These are phyloP conservation scores for Centrapalus pauciflorus DNA, from an alignment of 129 eudicot species.

Conservation along the genomic window DNA sequence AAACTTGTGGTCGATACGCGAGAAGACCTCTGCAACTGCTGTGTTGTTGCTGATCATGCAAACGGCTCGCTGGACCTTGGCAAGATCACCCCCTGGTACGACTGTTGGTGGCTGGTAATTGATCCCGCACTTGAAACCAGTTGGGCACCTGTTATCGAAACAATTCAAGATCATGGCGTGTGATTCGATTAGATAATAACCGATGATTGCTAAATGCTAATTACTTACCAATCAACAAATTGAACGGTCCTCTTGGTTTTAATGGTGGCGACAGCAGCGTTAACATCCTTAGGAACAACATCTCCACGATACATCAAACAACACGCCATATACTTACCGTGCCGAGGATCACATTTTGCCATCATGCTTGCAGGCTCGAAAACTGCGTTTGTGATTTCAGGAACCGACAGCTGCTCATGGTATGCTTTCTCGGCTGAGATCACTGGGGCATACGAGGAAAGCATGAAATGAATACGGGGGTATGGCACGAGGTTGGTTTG, in stretches of 20 bases:
- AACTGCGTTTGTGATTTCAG: constrained; percentile 92
- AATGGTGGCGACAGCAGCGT: constrained; percentile 93
- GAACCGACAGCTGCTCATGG: constrained; percentile 90
- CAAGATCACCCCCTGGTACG: constrained; percentile 94
- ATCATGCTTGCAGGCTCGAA: constrained; percentile 97
- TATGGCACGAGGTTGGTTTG: constrained; percentile 96
- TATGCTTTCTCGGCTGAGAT: constrained; percentile 93
- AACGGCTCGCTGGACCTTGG: constrained; percentile 92
- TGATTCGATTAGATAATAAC: too few relatives aligned
- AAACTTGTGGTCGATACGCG: constrained; percentile 92
- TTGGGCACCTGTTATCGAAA: constrained; percentile 93
- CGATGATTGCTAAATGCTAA: too few relatives aligned
- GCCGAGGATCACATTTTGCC: constrained; percentile 98
- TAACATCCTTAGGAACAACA: constrained; percentile 95
- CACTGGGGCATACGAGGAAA: constrained; percentile 96
- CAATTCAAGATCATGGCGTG: too few relatives aligned
- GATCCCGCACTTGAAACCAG: constrained; percentile 94
- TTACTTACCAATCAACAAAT: constrained; percentile 91
- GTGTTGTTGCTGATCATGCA: constrained; percentile 99
- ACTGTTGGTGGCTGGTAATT: constrained; percentile 93
- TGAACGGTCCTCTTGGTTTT: constrained; percentile 92
- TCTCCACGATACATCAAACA: constrained; percentile 95
- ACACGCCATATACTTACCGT: constrained; percentile 96
- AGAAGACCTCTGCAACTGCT: constrained; percentile 93
- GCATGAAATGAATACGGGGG: constrained; percentile 97